Base-by-base conservation (phyloP, 2,329 filamentous ascomycete genomes). In the Ilyonectria mors-panacis region DNA sequence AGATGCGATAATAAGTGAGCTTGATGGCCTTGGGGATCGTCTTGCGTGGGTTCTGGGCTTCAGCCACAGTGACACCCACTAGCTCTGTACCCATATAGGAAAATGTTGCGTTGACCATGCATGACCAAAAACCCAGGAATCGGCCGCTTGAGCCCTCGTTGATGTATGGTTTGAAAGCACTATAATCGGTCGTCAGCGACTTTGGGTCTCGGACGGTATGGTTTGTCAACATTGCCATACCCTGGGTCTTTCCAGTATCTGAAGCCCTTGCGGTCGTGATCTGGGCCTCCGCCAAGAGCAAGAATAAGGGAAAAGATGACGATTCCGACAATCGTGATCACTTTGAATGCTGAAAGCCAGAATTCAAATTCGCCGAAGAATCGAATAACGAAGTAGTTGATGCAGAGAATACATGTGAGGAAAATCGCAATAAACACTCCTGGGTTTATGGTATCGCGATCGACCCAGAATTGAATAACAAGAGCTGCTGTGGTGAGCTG, bases 401-500 rank as follows among this genome's bases (percentile, higher is more conserved):
- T 91, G 70, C 78, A 79, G 61, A 92, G 73, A 72, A 93, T 92
- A 55, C 81, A 67, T 21, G 92, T 82, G 4, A 93, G 81, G 81
- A 93, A 90, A 53, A 93, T 85, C 37, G 93, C 86, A 63, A 97
- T 94, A 82, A 90, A 96, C 12, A 95, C 92, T 55, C 92, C 93
- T 0, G 93, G 91, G 75, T 95, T 95, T 59, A 95, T 85, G 51
- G 81, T 83, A 0, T 92, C 87, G 28, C 87, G 82, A 1, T 85
- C 78, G 12, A 93, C 82, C 94, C 94, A 97, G 75, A 90, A 94
- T 71, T 92, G 89, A 64, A 97, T 92, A 63, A 95, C 92, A 42
- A 97, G 81, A 5, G 93, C 89, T 17, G 88, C 89, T 30, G 94
- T 94, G 1, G 93, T 96, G 37, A 96, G 84, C 78, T 97, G 93